Base-by-base conservation (phyloP, 2,329 filamentous ascomycete genomes). In the Karstenula rhodostoma region DNA sequence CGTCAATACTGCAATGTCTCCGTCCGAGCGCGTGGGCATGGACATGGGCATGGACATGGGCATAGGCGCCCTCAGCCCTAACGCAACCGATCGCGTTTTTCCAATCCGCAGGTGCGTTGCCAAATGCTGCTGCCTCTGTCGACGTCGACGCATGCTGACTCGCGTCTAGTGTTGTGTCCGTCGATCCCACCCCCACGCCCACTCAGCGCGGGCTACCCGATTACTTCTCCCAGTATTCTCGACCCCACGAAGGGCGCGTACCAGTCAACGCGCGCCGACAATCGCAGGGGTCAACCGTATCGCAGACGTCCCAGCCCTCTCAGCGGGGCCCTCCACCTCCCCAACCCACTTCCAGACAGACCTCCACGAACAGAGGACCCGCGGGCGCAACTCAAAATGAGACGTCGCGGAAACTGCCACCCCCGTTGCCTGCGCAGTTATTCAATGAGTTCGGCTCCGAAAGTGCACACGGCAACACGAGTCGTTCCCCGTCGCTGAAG, bases 31-130 rank as follows among this genome's bases (percentile, higher is more conserved):
- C 17, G 46, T 65, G 15, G 60, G 51, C 17, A 48, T 65, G 15
- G n/a, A n/a, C n/a, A n/a, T n/a, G n/a, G n/a, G n/a, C n/a, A n/a
- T n/a, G n/a, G n/a, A n/a, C 17, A 44, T 65, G 15, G 60, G 51
- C 17, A 48, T 65, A 13, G 75, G 70, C 44, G 55, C 68, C 7
- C 66, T 81, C 50, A 82, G 79, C 63, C 80, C 81, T 19, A 75
- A 73, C 42, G 67, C 77, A 4, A 73, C 79, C 49, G 85, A 94
- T 69, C 85, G 90, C 57, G 90, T 94, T 5, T 94, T 91, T 58
- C 91, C 91, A n/a, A 90, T 55, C 19, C 52, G 52, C 32, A 55
- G 52, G 52, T 94, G 33, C 87, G 90, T 51, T 93, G 90, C n/a
- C 89, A 92, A 12, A 44, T 33, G 33, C 25, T 27, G 23, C 35